Conservation (phyloP, 179 eudicot species). For the Patellifolia procumbens region DNA sequence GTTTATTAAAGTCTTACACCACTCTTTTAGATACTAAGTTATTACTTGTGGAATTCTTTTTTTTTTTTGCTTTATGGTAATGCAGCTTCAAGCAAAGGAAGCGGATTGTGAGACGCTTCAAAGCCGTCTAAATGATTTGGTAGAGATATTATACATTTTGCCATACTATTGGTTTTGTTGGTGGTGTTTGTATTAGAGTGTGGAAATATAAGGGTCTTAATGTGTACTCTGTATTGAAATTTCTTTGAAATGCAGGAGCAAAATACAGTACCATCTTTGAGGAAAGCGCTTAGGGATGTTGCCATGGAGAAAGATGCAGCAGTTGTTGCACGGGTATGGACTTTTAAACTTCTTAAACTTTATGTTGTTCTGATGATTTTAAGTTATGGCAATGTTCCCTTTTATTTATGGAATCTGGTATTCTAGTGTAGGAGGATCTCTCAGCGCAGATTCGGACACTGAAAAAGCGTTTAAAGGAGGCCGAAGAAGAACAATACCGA, state of each 20-base stretch:
- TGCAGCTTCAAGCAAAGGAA: conserved; percentile 68
- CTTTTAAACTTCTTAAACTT: not conserved
- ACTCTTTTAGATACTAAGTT: not conserved
- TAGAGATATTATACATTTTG: conserved; percentile 29
- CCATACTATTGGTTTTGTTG: not conserved
- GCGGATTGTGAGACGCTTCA: conserved; percentile 56
- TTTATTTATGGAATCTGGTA: conserved; percentile 29
- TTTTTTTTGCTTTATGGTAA: conserved; percentile 15
- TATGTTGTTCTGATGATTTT: not conserved
- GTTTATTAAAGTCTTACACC: not conserved
- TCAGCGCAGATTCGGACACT: conserved; percentile 81
- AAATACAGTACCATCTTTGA: conserved; percentile 71
- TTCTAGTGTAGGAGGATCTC: conserved; percentile 83
- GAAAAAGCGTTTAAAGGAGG: conserved; percentile 85
- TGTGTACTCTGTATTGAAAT: not conserved
- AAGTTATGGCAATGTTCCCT: conserved; percentile 8
- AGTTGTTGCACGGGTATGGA: conserved; percentile 84
- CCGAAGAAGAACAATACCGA: conserved; percentile 95
- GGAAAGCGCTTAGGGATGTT: conserved; percentile 91
- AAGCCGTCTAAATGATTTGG: conserved; percentile 77
- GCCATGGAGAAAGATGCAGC: conserved; percentile 99
- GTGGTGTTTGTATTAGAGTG: not conserved
- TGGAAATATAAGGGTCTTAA: not conserved
- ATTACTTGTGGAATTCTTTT: conserved; percentile 14
- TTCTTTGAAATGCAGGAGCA: conserved; percentile 61